phyloP scores from a whole-genome alignment of 208 protist species.

The Acanthamoeba royreba region DNA sequence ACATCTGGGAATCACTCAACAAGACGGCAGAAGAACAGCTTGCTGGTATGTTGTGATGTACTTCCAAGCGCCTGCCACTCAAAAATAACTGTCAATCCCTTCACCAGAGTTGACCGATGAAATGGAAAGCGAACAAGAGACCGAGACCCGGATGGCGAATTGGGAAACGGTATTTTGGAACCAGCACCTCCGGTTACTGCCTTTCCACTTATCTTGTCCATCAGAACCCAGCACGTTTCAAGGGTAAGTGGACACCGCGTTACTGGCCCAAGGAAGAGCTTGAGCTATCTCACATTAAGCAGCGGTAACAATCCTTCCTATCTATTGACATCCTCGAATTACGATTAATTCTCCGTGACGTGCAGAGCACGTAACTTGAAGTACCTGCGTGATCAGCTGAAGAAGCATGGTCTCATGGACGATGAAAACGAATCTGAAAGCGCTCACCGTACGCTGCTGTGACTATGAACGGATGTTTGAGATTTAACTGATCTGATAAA shows the following conservation, averaged over 20 bases:
- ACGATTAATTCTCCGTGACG: neutral
- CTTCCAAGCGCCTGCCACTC: neutral
- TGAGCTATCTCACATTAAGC: conserved; percentile 32
- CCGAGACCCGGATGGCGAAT: neutral
- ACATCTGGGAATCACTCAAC: neutral
- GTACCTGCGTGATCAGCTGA: conserved; percentile 6
- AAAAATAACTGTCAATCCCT: neutral
- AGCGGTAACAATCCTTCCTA: neutral
- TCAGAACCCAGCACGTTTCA: conserved; percentile 19
- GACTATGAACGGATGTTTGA: too few relatives aligned
- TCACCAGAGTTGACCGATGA: neutral
- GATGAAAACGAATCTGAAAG: neutral
- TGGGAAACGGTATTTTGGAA: neutral
- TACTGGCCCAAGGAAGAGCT: conserved; percentile 7
- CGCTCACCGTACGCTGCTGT: too few relatives aligned
- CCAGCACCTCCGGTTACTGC: neutral
- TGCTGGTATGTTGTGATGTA: neutral
- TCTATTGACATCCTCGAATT: too few relatives aligned
- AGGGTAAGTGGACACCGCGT: conserved; percentile 29
- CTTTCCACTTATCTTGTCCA: too few relatives aligned
- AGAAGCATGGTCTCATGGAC: conserved; percentile 10
- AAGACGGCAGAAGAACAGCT: neutral
- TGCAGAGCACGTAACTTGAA: conserved; percentile 11
- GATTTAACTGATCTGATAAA: too few relatives aligned
- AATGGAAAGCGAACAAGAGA: conserved; percentile 9